Percentiles rank a stretch among this genome's conserved stretches.
These are phyloP conservation scores for Marsdenia floribunda DNA, from an alignment of 257 asterid species.

Conservation along the genomic window DNA sequence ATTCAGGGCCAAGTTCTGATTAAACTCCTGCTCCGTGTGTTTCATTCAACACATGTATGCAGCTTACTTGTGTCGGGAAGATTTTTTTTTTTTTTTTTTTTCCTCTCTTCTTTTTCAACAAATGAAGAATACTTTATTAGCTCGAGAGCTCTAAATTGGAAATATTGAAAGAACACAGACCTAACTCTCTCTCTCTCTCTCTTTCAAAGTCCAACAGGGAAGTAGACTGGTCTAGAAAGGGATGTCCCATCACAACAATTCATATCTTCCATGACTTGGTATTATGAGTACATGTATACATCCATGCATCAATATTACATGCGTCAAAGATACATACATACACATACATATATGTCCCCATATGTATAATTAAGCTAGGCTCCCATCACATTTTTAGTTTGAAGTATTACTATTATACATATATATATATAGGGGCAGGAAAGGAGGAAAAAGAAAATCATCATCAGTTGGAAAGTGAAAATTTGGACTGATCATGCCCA, in stretches of 20 bases:
- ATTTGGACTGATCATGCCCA: neutral
- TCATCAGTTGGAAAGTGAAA: constrained; percentile 10
- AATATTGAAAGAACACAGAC: constrained; percentile 18
- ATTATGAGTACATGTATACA: neutral
- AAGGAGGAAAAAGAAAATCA: no score
- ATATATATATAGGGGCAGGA: no score
- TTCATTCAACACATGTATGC: neutral
- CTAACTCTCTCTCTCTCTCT: constrained; percentile 20
- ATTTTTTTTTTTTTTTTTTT: neutral
- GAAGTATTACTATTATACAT: no score
- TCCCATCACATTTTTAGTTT: no score
- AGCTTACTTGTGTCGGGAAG: constrained; percentile 1
- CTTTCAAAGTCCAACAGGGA: constrained; percentile 23
- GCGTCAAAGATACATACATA: constrained; percentile 1
- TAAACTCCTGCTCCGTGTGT: no score
- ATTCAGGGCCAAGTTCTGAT: neutral
- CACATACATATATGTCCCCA: neutral
- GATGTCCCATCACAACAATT: constrained; percentile 11
- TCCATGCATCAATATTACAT: constrained; percentile 11
- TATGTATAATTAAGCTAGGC: no score
- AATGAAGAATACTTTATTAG: neutral
- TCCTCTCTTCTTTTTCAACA: constrained; percentile 1
- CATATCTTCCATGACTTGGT: neutral
- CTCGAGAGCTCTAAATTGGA: neutral
- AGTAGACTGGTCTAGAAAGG: constrained; percentile 18